Evolutionary conservation across 495 filamentous ascomycete species (phyloP).

Genomic region (Evansstolkia leycettana): DNA sequence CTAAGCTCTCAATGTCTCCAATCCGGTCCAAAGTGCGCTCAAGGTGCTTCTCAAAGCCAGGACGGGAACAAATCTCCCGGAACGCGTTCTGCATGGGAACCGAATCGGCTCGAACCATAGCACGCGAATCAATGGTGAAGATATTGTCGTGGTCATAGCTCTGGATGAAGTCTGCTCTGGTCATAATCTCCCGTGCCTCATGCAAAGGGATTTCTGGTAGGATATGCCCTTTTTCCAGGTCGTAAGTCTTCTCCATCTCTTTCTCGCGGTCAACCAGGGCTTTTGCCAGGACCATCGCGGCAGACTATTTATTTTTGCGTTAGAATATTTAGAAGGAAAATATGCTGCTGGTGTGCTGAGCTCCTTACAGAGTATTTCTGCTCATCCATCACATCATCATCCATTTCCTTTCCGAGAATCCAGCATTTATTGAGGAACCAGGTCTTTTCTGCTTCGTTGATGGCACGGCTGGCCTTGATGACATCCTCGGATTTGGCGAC

Average conservation of each 20-base stretch:
- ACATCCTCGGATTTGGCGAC: conserved; percentile 74
- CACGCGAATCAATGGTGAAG: conserved; percentile 83
- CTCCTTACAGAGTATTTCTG: conserved; percentile 78
- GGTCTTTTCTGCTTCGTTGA: conserved; percentile 71
- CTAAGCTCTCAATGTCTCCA: conserved; percentile 80
- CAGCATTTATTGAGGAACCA: conserved; percentile 95
- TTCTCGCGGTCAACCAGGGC: conserved; percentile 72
- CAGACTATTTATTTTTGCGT: conserved; percentile 37
- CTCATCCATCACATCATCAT: conserved; percentile 98
- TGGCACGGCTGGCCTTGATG: conserved; percentile 62
- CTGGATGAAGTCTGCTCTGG: conserved; percentile 86
- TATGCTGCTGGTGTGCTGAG: neutral
- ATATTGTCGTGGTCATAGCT: conserved; percentile 87
- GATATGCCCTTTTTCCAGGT: conserved; percentile 55
- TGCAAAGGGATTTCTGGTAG: conserved; percentile 76
- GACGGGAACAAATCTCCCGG: conserved; percentile 56
- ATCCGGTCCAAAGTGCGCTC: conserved; percentile 77
- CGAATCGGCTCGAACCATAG: conserved; percentile 82
- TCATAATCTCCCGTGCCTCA: conserved; percentile 85
- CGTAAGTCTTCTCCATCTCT: conserved; percentile 50
- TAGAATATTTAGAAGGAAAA: neutral
- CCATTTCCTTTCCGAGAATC: conserved; percentile 87
- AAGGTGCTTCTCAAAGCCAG: conserved; percentile 70
- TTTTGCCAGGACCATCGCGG: conserved; percentile 86
- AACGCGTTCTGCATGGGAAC: conserved; percentile 96